Conservation (phyloP, 768 basidiomycete species). For the Royoungia palumana region DNA sequence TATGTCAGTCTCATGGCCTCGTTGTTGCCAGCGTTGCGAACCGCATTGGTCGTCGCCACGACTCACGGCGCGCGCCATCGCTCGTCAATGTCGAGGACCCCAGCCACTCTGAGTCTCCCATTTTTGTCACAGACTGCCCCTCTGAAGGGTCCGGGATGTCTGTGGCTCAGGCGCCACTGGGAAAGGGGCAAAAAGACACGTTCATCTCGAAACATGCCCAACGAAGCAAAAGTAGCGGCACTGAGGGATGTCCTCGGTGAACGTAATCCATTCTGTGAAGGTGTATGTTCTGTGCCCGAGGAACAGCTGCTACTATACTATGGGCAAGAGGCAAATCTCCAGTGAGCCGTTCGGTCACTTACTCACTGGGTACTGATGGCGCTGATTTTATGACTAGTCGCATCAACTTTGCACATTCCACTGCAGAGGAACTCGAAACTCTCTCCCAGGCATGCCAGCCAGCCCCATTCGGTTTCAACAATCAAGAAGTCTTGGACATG, state of each 20-base stretch:
- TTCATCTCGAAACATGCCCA: too few relatives aligned
- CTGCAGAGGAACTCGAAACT: constrained; percentile 2
- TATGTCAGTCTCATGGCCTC: constrained; percentile 60
- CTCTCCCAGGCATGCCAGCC: constrained; percentile 37
- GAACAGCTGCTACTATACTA: not conserved
- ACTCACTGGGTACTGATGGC: not conserved
- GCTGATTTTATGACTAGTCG: not conserved
- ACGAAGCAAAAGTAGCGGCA: not conserved
- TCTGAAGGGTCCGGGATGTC: too few relatives aligned
- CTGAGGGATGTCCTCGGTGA: not conserved
- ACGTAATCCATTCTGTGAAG: not conserved
- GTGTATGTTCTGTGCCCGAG: not conserved
- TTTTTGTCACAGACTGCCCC: too few relatives aligned
- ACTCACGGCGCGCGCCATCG: too few relatives aligned
- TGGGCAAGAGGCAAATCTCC: not conserved
- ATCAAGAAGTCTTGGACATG: constrained; percentile 41
- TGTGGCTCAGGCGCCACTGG: too few relatives aligned
- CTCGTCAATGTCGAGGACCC: constrained; percentile 4
- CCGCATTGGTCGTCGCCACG: not conserved
- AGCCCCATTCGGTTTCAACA: constrained; percentile 38
- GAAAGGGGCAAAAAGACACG: too few relatives aligned
- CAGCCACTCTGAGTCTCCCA: not conserved
- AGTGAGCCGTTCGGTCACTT: not conserved
- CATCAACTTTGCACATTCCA: not conserved
- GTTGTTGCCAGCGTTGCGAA: constrained; percentile 2